Evolutionary conservation across 169 alveolate species (phyloP).

Genomic region (Plasmodium sp.): DNA sequence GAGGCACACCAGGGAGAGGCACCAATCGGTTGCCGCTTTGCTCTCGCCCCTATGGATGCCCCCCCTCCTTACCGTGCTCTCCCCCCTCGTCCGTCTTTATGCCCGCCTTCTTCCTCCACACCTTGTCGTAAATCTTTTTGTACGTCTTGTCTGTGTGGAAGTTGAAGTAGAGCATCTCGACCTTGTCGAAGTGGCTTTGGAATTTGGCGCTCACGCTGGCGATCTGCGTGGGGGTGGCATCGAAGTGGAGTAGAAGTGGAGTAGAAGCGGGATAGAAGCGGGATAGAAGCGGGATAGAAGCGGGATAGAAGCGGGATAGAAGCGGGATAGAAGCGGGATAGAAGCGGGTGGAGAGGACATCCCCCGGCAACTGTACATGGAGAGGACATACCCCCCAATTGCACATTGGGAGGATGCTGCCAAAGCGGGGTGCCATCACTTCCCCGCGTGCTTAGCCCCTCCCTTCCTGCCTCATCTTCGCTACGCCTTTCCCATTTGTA

Average conservation of each 20-base stretch:
- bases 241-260: neutral
- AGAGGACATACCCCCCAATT: neutral
- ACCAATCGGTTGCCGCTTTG: neutral
- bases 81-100: conserved; percentile 1
- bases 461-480: neutral
- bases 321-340: neutral
- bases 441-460: neutral
- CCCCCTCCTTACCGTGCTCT: conserved; percentile 16
- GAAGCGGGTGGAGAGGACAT: neutral
- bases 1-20: neutral
- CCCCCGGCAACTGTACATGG: neutral
- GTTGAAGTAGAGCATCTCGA: conserved; percentile 45
- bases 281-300: too few relatives aligned
- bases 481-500: neutral
- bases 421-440: neutral
- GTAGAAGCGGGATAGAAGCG: too few relatives aligned
- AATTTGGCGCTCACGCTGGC: conserved; percentile 37
- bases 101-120: conserved; percentile 29
- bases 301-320: too few relatives aligned
- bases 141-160: conserved; percentile 62
- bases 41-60: neutral
- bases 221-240: neutral
- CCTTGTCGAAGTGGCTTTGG: conserved; percentile 38
- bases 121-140: conserved; percentile 62
- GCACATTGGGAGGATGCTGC: neutral